These are phyloP conservation scores for Podospora sp. DNA, from an alignment of 495 filamentous ascomycete genomes.

Conservation along the genomic window DNA sequence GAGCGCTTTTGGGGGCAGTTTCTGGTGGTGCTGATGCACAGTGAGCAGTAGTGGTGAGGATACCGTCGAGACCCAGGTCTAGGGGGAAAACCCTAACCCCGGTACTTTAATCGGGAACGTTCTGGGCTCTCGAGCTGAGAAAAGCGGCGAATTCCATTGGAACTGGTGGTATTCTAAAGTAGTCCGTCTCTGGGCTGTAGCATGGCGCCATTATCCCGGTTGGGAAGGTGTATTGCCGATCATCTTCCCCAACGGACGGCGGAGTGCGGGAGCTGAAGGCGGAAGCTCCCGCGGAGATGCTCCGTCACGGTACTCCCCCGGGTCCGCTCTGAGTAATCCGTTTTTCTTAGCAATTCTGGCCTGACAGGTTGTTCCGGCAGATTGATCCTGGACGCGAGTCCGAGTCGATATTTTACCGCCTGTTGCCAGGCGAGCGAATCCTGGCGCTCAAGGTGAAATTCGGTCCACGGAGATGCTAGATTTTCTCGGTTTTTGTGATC, in stretches of 20 bases:
- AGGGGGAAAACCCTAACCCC: not conserved
- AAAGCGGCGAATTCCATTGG: not conserved
- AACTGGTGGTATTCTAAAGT: not conserved
- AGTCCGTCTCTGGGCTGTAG: not conserved
- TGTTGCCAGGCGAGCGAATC: not conserved
- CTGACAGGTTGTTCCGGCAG: slow-evolving; percentile 4
- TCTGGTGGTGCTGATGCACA: not conserved
- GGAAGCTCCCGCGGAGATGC: slow-evolving; percentile 16
- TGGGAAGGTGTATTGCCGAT: not conserved
- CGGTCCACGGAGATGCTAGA: slow-evolving; percentile 8
- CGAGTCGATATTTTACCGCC: not conserved
- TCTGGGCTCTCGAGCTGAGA: slow-evolving; percentile 3
- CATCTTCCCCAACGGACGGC: not conserved
- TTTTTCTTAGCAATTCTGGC: slow-evolving; percentile 15
- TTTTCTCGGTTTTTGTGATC: not conserved
- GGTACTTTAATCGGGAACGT: not conserved
- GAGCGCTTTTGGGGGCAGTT: not conserved
- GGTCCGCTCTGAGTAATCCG: slow-evolving; percentile 1
- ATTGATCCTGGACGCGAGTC: not conserved
- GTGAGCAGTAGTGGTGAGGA: not conserved
- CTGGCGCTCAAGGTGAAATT: too few species aligned
- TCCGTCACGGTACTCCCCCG: not conserved
- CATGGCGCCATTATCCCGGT: not conserved
- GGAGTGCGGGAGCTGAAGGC: not conserved
- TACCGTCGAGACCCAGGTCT: not conserved